Base-by-base conservation (phyloP, 148 eudicot genomes). In the Cornus florida region DNA sequence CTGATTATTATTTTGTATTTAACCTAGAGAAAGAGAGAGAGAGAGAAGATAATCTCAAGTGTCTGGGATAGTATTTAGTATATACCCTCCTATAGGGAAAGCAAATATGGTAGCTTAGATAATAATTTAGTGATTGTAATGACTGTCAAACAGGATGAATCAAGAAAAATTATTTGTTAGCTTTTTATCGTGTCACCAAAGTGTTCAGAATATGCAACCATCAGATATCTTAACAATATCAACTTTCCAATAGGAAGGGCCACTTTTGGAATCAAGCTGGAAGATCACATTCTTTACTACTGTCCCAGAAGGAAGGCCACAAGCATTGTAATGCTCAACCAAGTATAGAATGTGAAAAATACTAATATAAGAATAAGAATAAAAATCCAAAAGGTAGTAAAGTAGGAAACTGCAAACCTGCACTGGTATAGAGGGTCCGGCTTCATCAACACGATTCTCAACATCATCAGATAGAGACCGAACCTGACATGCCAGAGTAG, bases 341-440 rank as follows among this genome's bases (percentile, higher is more conserved):
- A 67, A 31, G 10, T 6, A 66, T 50, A 35, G 5, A 48, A n/a
- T 10, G 32, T 28, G 56, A 70, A 57, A 70, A 39, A 78, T 22
- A 50, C 4, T 2, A 10, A 62, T 20, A n/a, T 11, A 60, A 41
- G 23, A 72, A 53, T 6, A 69, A 66, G 56, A 60, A 75, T 38
- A 35, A 46, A 75, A 10, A 38, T 53, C 66, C 59, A 46, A 72
- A 65, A 31, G 62, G 2, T 39, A 59, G 10, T 59, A 24, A 72
- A 62, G 43, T 39, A 43, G 9, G 32, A 24, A 72, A 62, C 56
- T 5, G 78, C 76, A 22, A 72, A 96, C 99, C 98, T 96, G 99
- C 66, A 91, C 95, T 14, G 99, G 98, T 75, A 89, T 89, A 67
- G 99, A 96, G 46, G 99, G 98, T 74, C 98, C 94, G 39, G 98